Conservation (phyloP, 345 rosid genomes). For the Melaleuca alternifolia region DNA sequence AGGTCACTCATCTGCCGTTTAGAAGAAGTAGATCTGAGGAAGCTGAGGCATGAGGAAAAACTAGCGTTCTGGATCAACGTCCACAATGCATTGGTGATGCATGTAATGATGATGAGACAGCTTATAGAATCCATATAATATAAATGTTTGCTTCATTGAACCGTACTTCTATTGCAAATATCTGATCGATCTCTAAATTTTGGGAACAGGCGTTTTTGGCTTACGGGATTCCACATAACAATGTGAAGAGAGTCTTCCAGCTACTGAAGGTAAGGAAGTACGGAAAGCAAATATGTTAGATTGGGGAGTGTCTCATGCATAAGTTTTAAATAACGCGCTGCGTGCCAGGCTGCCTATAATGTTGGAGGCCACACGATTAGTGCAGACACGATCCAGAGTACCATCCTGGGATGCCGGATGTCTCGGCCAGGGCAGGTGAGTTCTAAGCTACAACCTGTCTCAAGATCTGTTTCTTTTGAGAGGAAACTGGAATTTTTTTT, state of each 20-base stretch:
- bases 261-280: slow-evolving; percentile 53
- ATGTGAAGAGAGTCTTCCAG: slow-evolving; percentile 66
- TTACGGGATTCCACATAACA: slow-evolving; percentile 87
- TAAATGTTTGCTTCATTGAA: background rate
- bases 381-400: slow-evolving; percentile 67
- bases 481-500: background rate
- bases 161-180: background rate
- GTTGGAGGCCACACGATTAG: slow-evolving; percentile 86
- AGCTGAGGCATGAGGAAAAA: slow-evolving; percentile 79
- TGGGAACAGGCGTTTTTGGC: slow-evolving; percentile 68
- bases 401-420: slow-evolving; percentile 80
- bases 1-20: slow-evolving; percentile 74
- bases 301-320: background rate
- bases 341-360: slow-evolving; percentile 81
- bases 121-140: background rate
- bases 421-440: slow-evolving; percentile 93
- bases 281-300: background rate
- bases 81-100: slow-evolving; percentile 95
- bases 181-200: background rate
- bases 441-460: background rate
- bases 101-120: slow-evolving; percentile 34
- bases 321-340: background rate
- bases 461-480: background rate
- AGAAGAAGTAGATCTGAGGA: slow-evolving; percentile 68
- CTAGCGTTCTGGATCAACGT: slow-evolving; percentile 94